Evolutionary conservation across 768 basidiomycete genomes (phyloP).

Genomic region (Tricholoma sp.): DNA sequence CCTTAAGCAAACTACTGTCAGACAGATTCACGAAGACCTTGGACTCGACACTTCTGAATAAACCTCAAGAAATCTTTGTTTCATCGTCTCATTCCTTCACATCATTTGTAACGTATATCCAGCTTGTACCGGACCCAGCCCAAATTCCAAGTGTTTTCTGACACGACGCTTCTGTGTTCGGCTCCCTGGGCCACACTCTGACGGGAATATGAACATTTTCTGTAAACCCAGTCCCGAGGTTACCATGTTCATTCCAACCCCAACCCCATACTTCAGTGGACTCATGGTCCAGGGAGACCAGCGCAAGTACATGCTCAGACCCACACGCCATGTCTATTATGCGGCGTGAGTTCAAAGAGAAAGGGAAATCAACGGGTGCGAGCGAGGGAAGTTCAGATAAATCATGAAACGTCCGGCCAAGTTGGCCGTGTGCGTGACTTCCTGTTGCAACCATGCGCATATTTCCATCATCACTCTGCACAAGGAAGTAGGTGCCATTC

Average conservation of each 20-base stretch:
- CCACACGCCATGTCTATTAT: conserved; percentile 55
- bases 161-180: not conserved
- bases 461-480: conserved; percentile 14
- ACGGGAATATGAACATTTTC: conserved; percentile 46
- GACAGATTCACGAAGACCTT: conserved; percentile 70
- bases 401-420: conserved; percentile 35
- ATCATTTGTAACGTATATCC: conserved; percentile 29
- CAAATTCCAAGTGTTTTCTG: conserved; percentile 26
- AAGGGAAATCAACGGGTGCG: conserved; percentile 27
- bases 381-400: conserved; percentile 6
- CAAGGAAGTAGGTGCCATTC: conserved; percentile 66
- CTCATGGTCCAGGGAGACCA: conserved; percentile 14
- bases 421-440: conserved; percentile 62
- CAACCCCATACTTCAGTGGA: conserved; percentile 65
- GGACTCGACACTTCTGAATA: conserved; percentile 58
- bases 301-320: conserved; percentile 75
- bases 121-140: conserved; percentile 45
- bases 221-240: conserved; percentile 66
- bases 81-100: not conserved
- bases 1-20: conserved; percentile 62
- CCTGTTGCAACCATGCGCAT: conserved; percentile 37
- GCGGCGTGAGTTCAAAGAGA: conserved; percentile 8
- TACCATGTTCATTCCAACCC: conserved; percentile 99
- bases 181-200: conserved; percentile 45
- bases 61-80: not conserved